Evolutionary conservation across 176 grass and related monocot genomes (phyloP), one percentile per base, ranked within the genome.

Genomic region (Avena insularis): DNA sequence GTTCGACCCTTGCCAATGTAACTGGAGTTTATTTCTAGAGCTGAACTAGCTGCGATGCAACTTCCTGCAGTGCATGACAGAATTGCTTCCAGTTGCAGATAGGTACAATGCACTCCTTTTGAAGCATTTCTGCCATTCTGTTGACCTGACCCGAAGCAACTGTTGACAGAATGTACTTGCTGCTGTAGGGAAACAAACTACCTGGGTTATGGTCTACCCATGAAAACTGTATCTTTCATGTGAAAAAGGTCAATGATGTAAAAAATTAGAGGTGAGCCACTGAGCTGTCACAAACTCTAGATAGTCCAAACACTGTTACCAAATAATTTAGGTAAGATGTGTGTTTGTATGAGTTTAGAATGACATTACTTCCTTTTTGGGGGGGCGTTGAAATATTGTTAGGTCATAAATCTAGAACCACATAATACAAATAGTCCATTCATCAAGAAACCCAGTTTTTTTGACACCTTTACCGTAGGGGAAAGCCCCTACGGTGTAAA

Each of bases 101-200:
- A 73, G 82, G 86, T 84, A 82, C 6, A 57, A 12, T 49, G 21
- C 17, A 9, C 9, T 55, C 51, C 0, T 46, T 64, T 78, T 53
- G 15, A 47, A 78, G 23, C 8, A 48, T 81, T 55, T 78, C 15
- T 78, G 20, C 27, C 82, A 55, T 55, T 80, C 78, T 48, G 10
- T 84, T 60, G 7, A 8, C 19, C 63, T 88, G 45, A 82, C n/a
- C 55, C 48, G 13, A 80, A 63, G 12, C 54, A 78, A 19, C 61
- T 88, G 62, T 23, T 87, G 60, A 64, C 86, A 88, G 83, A 47
- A 47, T 31, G 23, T 0, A 12, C 19, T 55, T 79, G 59, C 58
- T 29, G 43, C 64, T 67, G 20, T 77, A 78, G 33, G 54, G 16
- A 33, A 84, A 46, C 7, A 23, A 85, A 50, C n/a, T 78, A 82